Evolutionary conservation across 768 basidiomycete genomes (phyloP), one percentile per base, ranked within the genome.

Genomic region (Suillus tomentosus): DNA sequence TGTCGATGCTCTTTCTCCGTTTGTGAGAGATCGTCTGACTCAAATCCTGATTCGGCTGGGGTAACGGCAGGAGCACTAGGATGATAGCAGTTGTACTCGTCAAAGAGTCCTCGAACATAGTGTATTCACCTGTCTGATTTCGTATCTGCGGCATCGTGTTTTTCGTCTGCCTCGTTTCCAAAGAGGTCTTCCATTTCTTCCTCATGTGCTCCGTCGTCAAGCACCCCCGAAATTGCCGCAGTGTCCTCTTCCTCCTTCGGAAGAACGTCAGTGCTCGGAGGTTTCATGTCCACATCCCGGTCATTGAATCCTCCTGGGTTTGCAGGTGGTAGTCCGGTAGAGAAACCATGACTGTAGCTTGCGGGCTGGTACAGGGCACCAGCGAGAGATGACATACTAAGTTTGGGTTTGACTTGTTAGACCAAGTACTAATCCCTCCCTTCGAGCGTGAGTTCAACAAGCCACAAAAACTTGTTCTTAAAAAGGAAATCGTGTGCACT

Each of bases 161-260:
- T 69, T 37, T 71, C 79, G 17, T 81, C 86, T 51, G 84, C 82
- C 61, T 91, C 91, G 66, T 89, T 87, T 40, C 91, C 92, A 73
- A 94, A 94, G 62, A 94, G 84, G 74, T 93, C 91, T 66, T 85
- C 84, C 87, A 92, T 90, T 65, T 84, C 84, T 67, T 85, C 81
- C 17, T 69, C 69, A 57, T 69, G 56, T 15, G 15, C 64, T 34
- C 69, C 59, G 19, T 70, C 66, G 40, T 51, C 55, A 47, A 62
- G 55, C 3, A 22, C 19, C 11, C 61, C 67, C 19, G 66, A 67
- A 36, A 15, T 60, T 40, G 63, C 59, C 4, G 67, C 31, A 5
- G 61, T 36, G 27, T 61, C 79, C 42, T 77, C 65, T 47, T 24
- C 68, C 2, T 34, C n/a, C 60, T 53, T 47, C 24, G 59, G 62